Evolutionary conservation across 2,329 filamentous ascomycete species (phyloP), one percentile per base, ranked within the genome.

Genomic region (Neonectria faginata): DNA sequence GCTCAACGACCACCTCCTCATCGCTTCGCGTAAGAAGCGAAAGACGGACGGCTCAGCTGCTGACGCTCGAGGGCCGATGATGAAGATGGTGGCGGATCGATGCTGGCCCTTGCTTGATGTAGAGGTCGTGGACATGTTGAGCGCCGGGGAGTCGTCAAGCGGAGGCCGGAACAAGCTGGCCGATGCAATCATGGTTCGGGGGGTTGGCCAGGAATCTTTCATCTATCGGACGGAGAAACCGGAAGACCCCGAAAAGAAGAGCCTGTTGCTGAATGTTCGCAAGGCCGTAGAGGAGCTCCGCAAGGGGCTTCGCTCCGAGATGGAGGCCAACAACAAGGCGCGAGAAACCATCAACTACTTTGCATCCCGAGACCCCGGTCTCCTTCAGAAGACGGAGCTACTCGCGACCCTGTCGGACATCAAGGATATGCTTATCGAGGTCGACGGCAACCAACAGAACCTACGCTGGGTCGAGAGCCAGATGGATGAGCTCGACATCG

Each of bases 61-160:
- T 14, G 82, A 85, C 59, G 78, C 80, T 45, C 84, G 86, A 36
- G 85, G 84, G 10, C 83, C 88, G 52, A 78, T 86, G 65, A 89
- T 89, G 5, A 97, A 97, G 77, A 87, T 97, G 42, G 92, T 97
- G 11, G 95, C 96, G 0, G 95, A 98, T 77, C 89, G 94, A 60
- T 99, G 96, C 79, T 98, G 95, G 93, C 91, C 94, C 42, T 82
- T 99, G 45, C 86, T 97, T 64, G 96, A 99, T 69, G 94, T 98
- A 45, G 93, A 97, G 73, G 90, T 98, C 70, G 91, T 97, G 18
- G 94, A 98, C 77, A 91, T 97, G 80, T 92, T 90, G 12, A 91
- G 84, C 72, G 89, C 81, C 63, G 88, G 83, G 62, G 88, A 90
- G 67, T 84, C 84, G 33, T 87, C 84, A 10, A 75, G 65, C 22